phyloP scores from a whole-genome alignment of 371 early-diverging fungal genomes.

The Actinomortierella wolfii region DNA sequence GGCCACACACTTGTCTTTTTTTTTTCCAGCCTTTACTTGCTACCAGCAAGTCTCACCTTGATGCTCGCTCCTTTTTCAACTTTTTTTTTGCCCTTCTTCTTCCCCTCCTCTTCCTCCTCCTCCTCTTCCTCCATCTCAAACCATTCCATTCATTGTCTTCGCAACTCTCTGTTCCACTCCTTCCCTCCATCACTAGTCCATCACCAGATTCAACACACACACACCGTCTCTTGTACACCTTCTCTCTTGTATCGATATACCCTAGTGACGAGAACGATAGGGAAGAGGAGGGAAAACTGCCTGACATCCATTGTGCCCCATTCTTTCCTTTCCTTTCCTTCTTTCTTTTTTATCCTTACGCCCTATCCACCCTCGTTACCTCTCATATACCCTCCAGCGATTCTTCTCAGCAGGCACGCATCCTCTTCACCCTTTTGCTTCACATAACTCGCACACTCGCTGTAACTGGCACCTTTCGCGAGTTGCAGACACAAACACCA shows the following conservation, averaged over 20 bases:
- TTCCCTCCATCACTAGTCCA: no score
- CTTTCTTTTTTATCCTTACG: neutral
- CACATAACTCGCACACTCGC: no score
- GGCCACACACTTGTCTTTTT: no score
- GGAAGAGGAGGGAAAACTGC: no score
- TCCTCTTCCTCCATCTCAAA: neutral
- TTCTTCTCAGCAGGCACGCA: neutral
- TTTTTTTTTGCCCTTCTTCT: neutral
- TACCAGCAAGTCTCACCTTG: no score
- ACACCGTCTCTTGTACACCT: neutral
- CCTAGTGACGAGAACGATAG: no score
- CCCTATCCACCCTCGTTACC: constrained; percentile 1
- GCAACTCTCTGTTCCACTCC: no score
- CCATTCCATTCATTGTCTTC: no score
- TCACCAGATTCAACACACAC: neutral
- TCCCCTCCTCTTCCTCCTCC: neutral
- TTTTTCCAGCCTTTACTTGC: neutral
- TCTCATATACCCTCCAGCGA: neutral
- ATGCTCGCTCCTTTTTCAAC: no score
- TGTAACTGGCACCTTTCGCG: neutral
- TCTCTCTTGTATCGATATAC: neutral
- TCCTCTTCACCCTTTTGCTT: neutral
- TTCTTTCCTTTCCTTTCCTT: neutral
- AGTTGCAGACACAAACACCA: neutral
- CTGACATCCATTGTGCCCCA: no score